Evolutionary conservation across 768 basidiomycete genomes (phyloP).

Genomic region (Agaricus sinodeliciosus): DNA sequence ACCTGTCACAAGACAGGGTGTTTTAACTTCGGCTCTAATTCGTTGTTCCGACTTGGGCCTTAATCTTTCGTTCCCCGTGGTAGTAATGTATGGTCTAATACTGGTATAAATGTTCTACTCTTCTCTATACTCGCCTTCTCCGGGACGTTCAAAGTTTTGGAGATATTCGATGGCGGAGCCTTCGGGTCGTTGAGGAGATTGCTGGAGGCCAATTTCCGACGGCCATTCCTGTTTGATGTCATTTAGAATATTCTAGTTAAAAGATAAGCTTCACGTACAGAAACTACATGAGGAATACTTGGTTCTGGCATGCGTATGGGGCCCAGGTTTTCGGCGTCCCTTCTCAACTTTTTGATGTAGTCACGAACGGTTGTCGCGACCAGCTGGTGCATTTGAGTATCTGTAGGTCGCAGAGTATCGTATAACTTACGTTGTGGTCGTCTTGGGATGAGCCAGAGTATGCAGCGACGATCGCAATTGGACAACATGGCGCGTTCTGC

Average conservation of each 20-base stretch:
- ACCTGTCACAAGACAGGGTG: no score
- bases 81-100: not conserved
- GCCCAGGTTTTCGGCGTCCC: conserved; percentile 26
- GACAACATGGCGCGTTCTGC: conserved; percentile 79
- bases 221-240: conserved; percentile 2
- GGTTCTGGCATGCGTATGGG: conserved; percentile 27
- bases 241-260: not conserved
- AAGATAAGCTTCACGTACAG: conserved; percentile 14
- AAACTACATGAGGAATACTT: conserved; percentile 20
- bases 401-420: not conserved
- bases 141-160: conserved; percentile 1
- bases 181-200: not conserved
- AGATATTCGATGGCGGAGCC: not conserved
- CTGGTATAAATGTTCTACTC: not conserved
- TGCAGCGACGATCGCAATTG: conserved; percentile 70
- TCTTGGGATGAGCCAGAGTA: conserved; percentile 80
- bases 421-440: conserved; percentile 60
- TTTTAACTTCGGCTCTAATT: no score
- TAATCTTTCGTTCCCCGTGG: not conserved
- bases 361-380: conserved; percentile 61
- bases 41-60: no score
- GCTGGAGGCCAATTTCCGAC: not conserved
- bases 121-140: not conserved
- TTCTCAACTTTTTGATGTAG: conserved; percentile 56
- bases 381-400: conserved; percentile 33